Evolutionary conservation across 305 asterid species (phyloP), one percentile per base, ranked within the genome.

Genomic region (Fraxinus baroniana): DNA sequence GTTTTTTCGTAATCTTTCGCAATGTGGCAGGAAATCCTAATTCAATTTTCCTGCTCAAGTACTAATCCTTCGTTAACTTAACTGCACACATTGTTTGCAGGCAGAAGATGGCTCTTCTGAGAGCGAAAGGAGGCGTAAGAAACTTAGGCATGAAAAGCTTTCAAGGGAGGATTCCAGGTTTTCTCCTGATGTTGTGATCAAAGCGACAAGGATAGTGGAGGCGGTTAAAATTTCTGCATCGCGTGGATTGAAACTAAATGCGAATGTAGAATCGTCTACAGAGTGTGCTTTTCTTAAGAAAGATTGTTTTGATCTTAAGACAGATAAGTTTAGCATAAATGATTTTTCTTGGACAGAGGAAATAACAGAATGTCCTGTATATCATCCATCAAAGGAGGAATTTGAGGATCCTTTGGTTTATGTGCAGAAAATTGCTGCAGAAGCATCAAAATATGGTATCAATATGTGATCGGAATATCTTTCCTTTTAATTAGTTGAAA

Each of bases 391-490:
- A 13, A 52, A 64, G 39, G 87, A 87, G 77, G 92, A 89, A 77
- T 89, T 89, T 77, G 82, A 86, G 28, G 90, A 89, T 75, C 91
- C 92, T 7, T 78, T 86, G 64, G 78, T 22, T 36, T 89, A 79
- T 86, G 74, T 89, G 33, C 85, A 81, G 28, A 89, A 78, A 76
- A 86, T 89, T 22, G 80, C 89, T 55, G 84, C 86, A 2, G 92
- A 89, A 82, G 92, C 91, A 49, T 89, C 92, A 74, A 86, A 81
- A 86, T 89, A 41, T 39, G 92, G 92, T 89, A 86, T 36, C 26
- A 5, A 52, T n/a, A 9, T 33, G 37, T 24, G 9, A 39, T 33
- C 7, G 60, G 41, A 55, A 84, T 28, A 13, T 82, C 37, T 36
- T 49, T 37, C 78, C 44, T 76, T 32, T 3, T 35, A 57, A 57